Evolutionary conservation across 805 yeast genomes (phyloP).

Genomic region (Starmerella tilneyi): DNA sequence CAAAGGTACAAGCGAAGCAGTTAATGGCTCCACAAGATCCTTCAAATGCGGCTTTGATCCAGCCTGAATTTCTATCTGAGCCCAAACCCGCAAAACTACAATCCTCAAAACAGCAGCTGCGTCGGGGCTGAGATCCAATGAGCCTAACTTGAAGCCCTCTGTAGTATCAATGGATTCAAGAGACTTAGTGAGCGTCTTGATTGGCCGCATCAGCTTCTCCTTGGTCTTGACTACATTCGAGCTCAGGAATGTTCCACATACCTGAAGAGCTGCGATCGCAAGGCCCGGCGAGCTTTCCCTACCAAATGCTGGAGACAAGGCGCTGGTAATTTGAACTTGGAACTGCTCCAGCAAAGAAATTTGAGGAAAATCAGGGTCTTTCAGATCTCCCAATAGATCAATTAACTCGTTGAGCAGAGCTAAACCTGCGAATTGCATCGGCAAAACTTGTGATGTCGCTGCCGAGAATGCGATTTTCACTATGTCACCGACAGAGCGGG

Average conservation of each 20-base stretch:
- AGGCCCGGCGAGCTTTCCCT: conserved; percentile 61
- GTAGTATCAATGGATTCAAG: conserved; percentile 44
- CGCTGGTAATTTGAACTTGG: conserved; percentile 88
- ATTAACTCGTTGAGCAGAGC: conserved; percentile 54
- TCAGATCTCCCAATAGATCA: conserved; percentile 46
- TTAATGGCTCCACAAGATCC: conserved; percentile 40
- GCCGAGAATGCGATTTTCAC: conserved; percentile 72
- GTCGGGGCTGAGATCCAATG: conserved; percentile 31
- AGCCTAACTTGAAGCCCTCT: conserved; percentile 29
- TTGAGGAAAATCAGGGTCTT: conserved; percentile 64
- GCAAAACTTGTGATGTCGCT: conserved; percentile 57
- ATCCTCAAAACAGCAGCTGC: conserved; percentile 32
- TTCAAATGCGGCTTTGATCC: conserved; percentile 30
- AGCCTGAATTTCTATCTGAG: conserved; percentile 31
- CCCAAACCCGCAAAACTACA: conserved; percentile 37
- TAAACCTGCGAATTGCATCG: conserved; percentile 56
- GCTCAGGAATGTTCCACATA: conserved; percentile 64
- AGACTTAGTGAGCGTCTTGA: conserved; percentile 54
- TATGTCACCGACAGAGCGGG: conserved; percentile 41
- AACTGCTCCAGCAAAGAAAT: conserved; percentile 74
- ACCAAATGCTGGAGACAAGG: conserved; percentile 76
- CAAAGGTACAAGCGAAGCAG: conserved; percentile 52
- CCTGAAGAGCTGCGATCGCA: conserved; percentile 65
- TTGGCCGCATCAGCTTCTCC: conserved; percentile 43
- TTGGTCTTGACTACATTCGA: conserved; percentile 44